Evolutionary conservation across 2,329 filamentous ascomycete species (phyloP), one percentile per base, ranked within the genome.

Genomic region (Diaporthe sp.): DNA sequence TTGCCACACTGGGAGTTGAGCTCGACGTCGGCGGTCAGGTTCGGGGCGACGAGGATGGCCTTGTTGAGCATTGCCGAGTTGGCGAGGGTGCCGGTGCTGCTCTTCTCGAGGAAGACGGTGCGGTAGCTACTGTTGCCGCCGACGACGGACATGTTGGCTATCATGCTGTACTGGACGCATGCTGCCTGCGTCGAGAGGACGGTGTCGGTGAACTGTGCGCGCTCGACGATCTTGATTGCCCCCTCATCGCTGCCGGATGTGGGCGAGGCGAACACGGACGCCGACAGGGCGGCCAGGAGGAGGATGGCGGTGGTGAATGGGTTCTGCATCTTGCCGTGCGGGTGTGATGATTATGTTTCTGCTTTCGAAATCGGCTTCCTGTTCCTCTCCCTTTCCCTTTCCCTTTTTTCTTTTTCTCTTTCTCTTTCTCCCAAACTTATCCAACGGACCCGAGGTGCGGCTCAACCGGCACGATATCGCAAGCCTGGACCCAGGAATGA

Each of bases 131-230:
- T 78, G 80, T 88, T 88, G 71, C 80, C 75, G 74, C 84, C 84
- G 75, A 88, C 83, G 75, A 82, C 84, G 30, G 86, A 86, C 74
- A 86, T 82, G 79, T 88, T 88, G 75, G 86, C 86, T 30, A 84
- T 84, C 65, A 78, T 79, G 73, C 83, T 79, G 78, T 88, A 88
- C 78, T 86, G 83, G 69, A 80, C 75, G 79, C 86, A 88, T n/a
- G 63, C 63, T 17, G 61, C 51, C 30, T 50, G 50, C 27, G 47
- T 50, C 44, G 42, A 42, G 66, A 70, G 58, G 35, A 53, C 2
- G 12, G 47, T 63, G 13, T 32, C 58, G 32, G 70, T 37, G 12
- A 72, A 51, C 50, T 69, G 70, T 51, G 47, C 47, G 19, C 73
- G 73, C 19, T 63, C 53, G 58, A 73, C 47, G 56, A 75, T 39